Base-by-base conservation (phyloP, 768 basidiomycete species). In the Suillus subalutaceus region DNA sequence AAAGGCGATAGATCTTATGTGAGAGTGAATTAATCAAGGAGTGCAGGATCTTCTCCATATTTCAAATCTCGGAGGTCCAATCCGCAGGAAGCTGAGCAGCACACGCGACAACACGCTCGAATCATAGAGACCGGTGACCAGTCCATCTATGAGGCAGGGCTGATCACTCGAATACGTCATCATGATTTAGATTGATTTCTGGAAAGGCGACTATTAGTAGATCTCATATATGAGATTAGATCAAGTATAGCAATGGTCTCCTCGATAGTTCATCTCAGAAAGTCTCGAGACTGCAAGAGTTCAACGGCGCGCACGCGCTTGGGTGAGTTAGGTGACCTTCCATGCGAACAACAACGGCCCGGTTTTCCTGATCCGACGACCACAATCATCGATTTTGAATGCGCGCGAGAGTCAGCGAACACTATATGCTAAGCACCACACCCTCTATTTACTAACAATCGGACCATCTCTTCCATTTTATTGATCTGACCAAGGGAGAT, bases 91-190 rank as follows among this genome's bases (percentile, higher is more conserved):
- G 43, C 18, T 48, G 46, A 48, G 46, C n/a, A 9, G 44, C 4
- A 23, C n/a, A 16, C 50, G 3, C 15, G 23, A 23, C 15, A 15
- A 52, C 50, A 48, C 44, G 9, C 44, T 46, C 44, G 20, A 44
- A 35, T 6, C 35, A 44, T 44, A 44, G 5, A 15, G 13, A 48
- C n/a, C 9, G 12, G 46, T n/a, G n/a, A 48, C n/a, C 50, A 52
- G 50, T 23, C 23, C 26, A 52, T 52, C 7, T 52, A 52, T 30
- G 15, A 9, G 26, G 50, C 26, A 30, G 23, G 50, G 50, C 50
- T 52, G 50, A 52, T 52, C 50, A 52, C 15, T 30, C 48, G 6
- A 55, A 56, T 56, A 56, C 20, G 53, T 56, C 53, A 56, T 56
- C 32, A 32, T 53, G 6, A 23, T 50, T 46, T 20, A 50, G n/a